Percentiles rank a stretch among this genome's conserved stretches.
These are phyloP conservation scores for Thielaviopsis cerberus DNA, from an alignment of 2,329 filamentous ascomycete species.

Conservation along the genomic window DNA sequence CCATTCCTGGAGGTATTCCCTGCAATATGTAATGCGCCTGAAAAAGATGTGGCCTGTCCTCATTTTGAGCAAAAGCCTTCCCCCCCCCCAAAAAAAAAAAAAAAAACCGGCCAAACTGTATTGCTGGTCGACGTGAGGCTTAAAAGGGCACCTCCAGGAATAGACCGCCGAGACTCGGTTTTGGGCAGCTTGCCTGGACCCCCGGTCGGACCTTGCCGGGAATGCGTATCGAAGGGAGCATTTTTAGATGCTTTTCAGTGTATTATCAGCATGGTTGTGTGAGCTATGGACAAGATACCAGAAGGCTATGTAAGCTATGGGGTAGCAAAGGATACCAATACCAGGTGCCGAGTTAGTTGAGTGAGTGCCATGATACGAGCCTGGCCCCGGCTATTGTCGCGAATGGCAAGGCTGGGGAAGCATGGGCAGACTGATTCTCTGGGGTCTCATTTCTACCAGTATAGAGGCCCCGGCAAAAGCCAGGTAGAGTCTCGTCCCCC, in stretches of 20 bases:
- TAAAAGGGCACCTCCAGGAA: neutral
- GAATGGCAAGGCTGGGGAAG: neutral
- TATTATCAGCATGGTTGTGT: neutral
- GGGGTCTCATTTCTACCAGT: no score
- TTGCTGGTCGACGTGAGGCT: neutral
- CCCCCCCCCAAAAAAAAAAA: no score
- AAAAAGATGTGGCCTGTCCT: no score
- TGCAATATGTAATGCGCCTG: no score
- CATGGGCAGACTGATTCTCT: neutral
- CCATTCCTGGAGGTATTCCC: no score
- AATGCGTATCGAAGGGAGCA: neutral
- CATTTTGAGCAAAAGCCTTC: no score
- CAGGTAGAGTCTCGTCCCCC: neutral
- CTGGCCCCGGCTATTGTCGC: neutral
- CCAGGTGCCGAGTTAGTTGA: no score
- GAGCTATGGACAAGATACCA: no score
- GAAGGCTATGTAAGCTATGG: no score
- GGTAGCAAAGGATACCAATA: no score
- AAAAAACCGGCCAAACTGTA: no score
- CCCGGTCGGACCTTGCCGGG: neutral
- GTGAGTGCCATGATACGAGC: neutral
- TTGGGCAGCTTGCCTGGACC: neutral
- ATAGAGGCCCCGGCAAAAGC: no score
- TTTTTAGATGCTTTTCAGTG: neutral
- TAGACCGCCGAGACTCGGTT: neutral